These are phyloP conservation scores for Claviceps sp. DNA, from an alignment of 2,329 filamentous ascomycete species.

Conservation along the genomic window DNA sequence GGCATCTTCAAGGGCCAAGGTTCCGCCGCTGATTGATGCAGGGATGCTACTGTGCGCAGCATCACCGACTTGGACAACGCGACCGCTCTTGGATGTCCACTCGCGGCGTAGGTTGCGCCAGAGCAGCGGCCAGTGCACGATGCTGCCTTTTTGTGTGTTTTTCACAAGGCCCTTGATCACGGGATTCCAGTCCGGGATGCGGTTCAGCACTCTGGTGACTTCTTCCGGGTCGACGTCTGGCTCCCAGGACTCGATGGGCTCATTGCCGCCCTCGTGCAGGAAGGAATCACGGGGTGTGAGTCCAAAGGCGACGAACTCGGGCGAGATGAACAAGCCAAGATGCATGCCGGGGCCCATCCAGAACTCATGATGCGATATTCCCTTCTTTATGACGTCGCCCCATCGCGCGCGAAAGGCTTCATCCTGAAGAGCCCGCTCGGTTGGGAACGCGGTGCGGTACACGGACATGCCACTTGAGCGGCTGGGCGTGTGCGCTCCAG, in stretches of 20 bases:
- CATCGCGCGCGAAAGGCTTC: background rate
- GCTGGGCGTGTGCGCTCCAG: background rate
- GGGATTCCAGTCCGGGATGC: background rate
- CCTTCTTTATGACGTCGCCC: background rate
- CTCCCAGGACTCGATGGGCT: constrained; percentile 2
- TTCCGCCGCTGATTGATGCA: constrained; percentile 10
- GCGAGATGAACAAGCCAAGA: background rate
- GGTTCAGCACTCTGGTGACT: background rate
- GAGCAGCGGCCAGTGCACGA: constrained; percentile 9
- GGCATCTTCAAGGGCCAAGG: constrained; percentile 11
- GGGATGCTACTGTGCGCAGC: constrained; percentile 11
- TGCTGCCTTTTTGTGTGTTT: background rate
- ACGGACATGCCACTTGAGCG: constrained; percentile 3
- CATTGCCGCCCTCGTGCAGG: background rate
- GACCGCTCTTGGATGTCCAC: constrained; percentile 7
- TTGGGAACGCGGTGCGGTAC: constrained; percentile 1
- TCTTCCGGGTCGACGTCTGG: constrained; percentile 1
- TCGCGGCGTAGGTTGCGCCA: constrained; percentile 7
- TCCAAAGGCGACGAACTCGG: background rate
- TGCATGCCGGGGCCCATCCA: constrained; percentile 3
- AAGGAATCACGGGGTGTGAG: background rate
- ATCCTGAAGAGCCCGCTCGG: background rate
- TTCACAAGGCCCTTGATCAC: constrained; percentile 1
- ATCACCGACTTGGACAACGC: constrained; percentile 12
- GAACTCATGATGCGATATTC: background rate